Evolutionary conservation across 148 eudicot genomes (phyloP), one percentile per base, ranked within the genome.

Genomic region (Salicornia ramosissima): DNA sequence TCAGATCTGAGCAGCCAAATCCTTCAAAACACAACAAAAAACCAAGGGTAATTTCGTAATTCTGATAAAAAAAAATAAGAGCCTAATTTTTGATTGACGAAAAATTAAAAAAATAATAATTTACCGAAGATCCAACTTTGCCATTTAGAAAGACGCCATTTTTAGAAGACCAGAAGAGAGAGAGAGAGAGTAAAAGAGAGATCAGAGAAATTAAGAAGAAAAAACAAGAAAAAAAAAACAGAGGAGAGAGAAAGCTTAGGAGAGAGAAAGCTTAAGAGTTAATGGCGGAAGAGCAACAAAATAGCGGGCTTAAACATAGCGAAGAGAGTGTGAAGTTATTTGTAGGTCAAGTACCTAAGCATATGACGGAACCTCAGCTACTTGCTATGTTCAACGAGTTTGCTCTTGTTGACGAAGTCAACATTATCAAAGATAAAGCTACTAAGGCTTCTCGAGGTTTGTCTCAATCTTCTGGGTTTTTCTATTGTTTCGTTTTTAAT

Each of bases 291-390:
- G 82, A 69, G 58, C 70, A 80, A 8, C 40, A 15, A 30, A 71
- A 40, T 43, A 40, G 46, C 55, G 64, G 31, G 70, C 68, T 74
- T 22, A 72, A 68, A 57, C 83, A 81, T 52, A 73, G 86, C 65
- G 99, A 84, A 46, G 97, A 89, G 45, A 88, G 93, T 79, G 99
- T 94, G 79, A 94, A 94, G 83, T 79, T 91, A 72, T 94, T 94
- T 79, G 99, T 94, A 25, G 99, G 99, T 50, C 99, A 94, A 87
- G 90, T 91, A 1, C 99, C 99, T 10, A 94, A 94, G 84, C 86
- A 85, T 55, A 86, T 88, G 88, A 84, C 88, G 1, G 99, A 94
- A 70, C 67, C 73, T 19, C 85, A 94, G 66, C 87, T 94, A 5
- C 65, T 84, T 7, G 77, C 81, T 45, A n/a, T 90, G 77, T 94